phyloP scores from a whole-genome alignment of 805 yeast species.

The Ogataea nakhonphanomensis region DNA sequence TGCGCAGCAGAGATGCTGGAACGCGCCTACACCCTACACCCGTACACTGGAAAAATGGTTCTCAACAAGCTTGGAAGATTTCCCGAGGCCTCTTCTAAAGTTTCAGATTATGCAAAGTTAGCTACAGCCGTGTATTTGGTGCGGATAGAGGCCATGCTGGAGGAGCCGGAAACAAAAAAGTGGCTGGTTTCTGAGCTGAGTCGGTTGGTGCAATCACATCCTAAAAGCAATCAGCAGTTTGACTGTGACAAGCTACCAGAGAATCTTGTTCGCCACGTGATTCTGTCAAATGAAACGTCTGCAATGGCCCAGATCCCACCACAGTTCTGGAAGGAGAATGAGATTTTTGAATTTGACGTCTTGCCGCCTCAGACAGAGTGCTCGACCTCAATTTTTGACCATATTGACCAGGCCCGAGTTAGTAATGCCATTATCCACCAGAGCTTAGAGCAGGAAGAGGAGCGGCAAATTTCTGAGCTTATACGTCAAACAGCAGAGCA shows the following conservation, averaged over 20 bases:
- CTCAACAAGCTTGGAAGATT: constrained; percentile 42
- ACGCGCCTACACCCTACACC: constrained; percentile 52
- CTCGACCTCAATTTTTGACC: constrained; percentile 42
- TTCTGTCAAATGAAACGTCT: constrained; percentile 66
- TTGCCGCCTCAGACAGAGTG: constrained; percentile 52
- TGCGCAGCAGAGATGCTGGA: constrained; percentile 48
- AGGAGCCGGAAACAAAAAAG: constrained; percentile 40
- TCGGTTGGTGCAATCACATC: constrained; percentile 16
- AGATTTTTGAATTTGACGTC: constrained; percentile 67
- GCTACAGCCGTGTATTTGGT: constrained; percentile 57
- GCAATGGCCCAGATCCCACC: constrained; percentile 69
- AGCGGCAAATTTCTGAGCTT: constrained; percentile 23
- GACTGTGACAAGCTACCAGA: constrained; percentile 43
- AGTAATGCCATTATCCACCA: constrained; percentile 37
- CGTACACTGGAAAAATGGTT: constrained; percentile 52
- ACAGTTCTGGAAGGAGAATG: constrained; percentile 56
- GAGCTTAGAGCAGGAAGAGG: constrained; percentile 25
- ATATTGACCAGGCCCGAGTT: constrained; percentile 45
- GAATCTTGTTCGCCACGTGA: constrained; percentile 63
- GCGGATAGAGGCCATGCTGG: constrained; percentile 54
- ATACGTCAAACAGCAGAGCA: constrained; percentile 12
- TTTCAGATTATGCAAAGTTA: constrained; percentile 36
- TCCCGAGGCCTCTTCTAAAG: constrained; percentile 26
- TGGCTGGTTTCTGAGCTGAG: constrained; percentile 34
- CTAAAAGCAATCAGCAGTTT: constrained; percentile 15